Percentiles rank a stretch among this genome's conserved stretches.
These are phyloP conservation scores for Colletotrichum phormii DNA, from an alignment of 2,329 filamentous ascomycete species.

Conservation along the genomic window DNA sequence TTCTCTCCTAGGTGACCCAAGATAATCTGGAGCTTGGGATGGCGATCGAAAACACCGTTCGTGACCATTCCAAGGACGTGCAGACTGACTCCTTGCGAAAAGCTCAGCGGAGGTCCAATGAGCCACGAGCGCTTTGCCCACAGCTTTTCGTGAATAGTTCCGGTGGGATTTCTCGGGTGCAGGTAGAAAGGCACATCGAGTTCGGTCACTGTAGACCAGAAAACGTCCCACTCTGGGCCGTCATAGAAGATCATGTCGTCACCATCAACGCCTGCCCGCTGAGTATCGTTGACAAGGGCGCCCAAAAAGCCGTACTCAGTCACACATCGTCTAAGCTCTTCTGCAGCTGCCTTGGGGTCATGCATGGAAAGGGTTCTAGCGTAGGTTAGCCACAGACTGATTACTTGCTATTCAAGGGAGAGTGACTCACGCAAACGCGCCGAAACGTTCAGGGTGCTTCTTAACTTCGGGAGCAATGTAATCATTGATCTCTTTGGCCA, in stretches of 20 bases:
- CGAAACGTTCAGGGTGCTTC: slow-evolving; percentile 52
- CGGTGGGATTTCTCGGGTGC: slow-evolving; percentile 69
- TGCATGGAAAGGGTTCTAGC: neutral
- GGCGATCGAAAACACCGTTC: slow-evolving; percentile 61
- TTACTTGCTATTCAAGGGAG: neutral
- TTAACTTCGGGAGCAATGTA: slow-evolving; percentile 5
- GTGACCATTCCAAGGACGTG: slow-evolving; percentile 66
- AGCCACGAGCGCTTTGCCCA: slow-evolving; percentile 70
- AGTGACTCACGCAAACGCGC: slow-evolving; percentile 56
- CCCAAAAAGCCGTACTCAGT: slow-evolving; percentile 71
- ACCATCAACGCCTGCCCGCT: slow-evolving; percentile 65
- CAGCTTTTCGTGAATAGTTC: slow-evolving; percentile 66
- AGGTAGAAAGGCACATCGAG: slow-evolving; percentile 74
- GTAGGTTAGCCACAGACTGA: neutral
- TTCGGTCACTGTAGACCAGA: slow-evolving; percentile 68
- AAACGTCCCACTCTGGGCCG: slow-evolving; percentile 67
- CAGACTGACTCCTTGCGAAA: slow-evolving; percentile 68
- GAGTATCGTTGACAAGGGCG: slow-evolving; percentile 70
- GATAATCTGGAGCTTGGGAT: slow-evolving; percentile 57
- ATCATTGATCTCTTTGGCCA: slow-evolving; percentile 51
- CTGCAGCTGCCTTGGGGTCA: slow-evolving; percentile 16
- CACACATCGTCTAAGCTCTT: slow-evolving; percentile 65
- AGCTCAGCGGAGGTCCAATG: slow-evolving; percentile 68
- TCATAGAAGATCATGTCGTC: slow-evolving; percentile 75
- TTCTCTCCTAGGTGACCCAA: slow-evolving; percentile 62